phyloP scores from a whole-genome alignment of 73 alveolate species.

The Tetrahymena malaccensis region DNA sequence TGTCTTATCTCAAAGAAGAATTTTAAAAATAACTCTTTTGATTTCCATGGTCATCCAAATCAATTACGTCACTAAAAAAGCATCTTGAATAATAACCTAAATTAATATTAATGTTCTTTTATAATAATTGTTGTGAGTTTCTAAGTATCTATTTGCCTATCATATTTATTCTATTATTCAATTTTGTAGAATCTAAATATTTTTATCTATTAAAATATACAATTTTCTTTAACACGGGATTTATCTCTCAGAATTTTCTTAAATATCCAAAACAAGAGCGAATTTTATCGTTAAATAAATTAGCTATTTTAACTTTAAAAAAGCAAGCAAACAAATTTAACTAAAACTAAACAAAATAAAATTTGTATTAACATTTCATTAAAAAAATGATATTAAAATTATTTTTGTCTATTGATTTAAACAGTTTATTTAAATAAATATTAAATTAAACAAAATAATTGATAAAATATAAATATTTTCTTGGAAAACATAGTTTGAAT shows the following conservation, averaged over 20 bases:
- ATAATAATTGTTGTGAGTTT: too few relatives aligned
- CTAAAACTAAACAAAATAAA: too few relatives aligned
- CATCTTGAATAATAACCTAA: too few relatives aligned
- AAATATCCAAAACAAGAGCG: neutral
- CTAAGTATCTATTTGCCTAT: neutral
- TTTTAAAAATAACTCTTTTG: neutral
- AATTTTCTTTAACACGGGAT: neutral
- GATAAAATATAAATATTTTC: too few relatives aligned
- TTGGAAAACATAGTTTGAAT: too few relatives aligned
- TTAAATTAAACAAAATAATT: too few relatives aligned
- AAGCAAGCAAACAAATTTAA: neutral
- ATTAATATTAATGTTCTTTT: too few relatives aligned
- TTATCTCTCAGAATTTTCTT: neutral
- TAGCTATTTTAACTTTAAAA: neutral
- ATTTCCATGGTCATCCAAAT: neutral
- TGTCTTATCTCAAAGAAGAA: neutral
- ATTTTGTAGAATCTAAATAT: neutral
- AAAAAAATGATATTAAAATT: too few relatives aligned
- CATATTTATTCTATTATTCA: neutral
- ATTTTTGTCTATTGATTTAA: too few relatives aligned
- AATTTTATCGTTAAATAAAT: neutral
- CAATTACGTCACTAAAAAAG: neutral
- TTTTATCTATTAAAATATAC: too few relatives aligned
- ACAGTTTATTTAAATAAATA: too few relatives aligned
- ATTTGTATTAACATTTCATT: too few relatives aligned